phyloP scores from a whole-genome alignment of 148 eudicot species.

The Rhododendron simsii region DNA sequence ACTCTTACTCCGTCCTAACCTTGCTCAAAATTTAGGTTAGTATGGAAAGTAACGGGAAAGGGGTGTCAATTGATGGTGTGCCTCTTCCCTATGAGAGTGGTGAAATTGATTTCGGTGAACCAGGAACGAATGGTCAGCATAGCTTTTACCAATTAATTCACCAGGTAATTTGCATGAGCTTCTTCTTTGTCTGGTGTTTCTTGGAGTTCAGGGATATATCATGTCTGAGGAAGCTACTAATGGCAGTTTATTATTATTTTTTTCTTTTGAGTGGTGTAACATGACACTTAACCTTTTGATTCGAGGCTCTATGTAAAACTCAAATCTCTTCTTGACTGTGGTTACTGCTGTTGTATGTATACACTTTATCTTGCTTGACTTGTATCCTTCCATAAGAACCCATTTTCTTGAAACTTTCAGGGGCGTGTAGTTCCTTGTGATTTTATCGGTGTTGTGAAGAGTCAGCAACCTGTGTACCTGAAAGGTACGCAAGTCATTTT shows the following conservation, averaged over 20 bases:
- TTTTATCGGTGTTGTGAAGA: conserved; percentile 88
- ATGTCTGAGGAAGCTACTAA: not conserved
- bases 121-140: conserved; percentile 99
- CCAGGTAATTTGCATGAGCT: conserved; percentile 55
- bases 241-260: not conserved
- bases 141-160: conserved; percentile 99
- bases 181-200: not conserved
- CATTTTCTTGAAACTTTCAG: conserved; percentile 41
- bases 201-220: not conserved
- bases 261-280: not conserved
- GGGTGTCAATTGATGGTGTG: conserved; percentile 88
- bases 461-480: conserved; percentile 94
- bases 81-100: conserved; percentile 83
- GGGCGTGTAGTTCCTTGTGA: conserved; percentile 98
- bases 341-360: not conserved
- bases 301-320: not conserved
- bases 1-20: conserved; percentile 10
- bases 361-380: not conserved
- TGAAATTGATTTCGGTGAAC: conserved; percentile 99
- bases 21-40: conserved; percentile 54
- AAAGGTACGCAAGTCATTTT: conserved; percentile 45
- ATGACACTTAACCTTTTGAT: not conserved
- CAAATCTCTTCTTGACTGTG: not conserved
- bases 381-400: not conserved
- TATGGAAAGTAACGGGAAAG: conserved; percentile 99